Evolutionary conservation across 2,329 filamentous ascomycete genomes (phyloP), one percentile per base, ranked within the genome.

Genomic region (Aspergillus japonicus): DNA sequence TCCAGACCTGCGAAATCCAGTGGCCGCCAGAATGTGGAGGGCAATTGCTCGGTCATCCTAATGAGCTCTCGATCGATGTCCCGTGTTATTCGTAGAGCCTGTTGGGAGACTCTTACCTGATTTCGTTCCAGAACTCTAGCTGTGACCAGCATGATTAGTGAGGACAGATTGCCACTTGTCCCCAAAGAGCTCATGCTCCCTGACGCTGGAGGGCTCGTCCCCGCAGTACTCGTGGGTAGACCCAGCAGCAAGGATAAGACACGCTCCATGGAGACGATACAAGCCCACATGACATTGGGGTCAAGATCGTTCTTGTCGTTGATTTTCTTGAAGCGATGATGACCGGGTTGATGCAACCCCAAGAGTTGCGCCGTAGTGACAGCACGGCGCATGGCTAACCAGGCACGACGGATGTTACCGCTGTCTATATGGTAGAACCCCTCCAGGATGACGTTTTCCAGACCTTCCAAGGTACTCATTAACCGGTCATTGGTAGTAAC

Each of bases 151-250:
- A 16, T 35, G 33, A 16, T 16, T 16, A 35, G 1, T 77, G 75
- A 56, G 83, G 80, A 0, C 77, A 68, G 57, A 78, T 78, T 60
- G 81, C 80, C 10, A 86, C 72, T 2, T 68, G 73, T 47, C 83
- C 81, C 42, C 74, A 71, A 12, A 64, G 55, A 39, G 47, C 53
- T 26, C 26, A 8, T 67, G 54, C 50, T 44, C 48, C n/a, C 33
- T 2, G 33, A 35, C 11, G 14, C 10, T 35, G 80, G 65, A 0
- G 85, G 66, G 2, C 79, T 77, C 54, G 84, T 79, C 26, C 83
- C 78, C 14, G 73, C 74, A 0, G 79, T 81, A 1, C 86, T 62
- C 10, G 77, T 7, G 75, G 78, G 75, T 1, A 80, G 68, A 3
- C 78, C 77, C 1, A 81, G 68, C 65, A 80, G 72, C 2, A 81